phyloP scores from a whole-genome alignment of 2,329 filamentous ascomycete species.

The Stachybotrys echinatus region DNA sequence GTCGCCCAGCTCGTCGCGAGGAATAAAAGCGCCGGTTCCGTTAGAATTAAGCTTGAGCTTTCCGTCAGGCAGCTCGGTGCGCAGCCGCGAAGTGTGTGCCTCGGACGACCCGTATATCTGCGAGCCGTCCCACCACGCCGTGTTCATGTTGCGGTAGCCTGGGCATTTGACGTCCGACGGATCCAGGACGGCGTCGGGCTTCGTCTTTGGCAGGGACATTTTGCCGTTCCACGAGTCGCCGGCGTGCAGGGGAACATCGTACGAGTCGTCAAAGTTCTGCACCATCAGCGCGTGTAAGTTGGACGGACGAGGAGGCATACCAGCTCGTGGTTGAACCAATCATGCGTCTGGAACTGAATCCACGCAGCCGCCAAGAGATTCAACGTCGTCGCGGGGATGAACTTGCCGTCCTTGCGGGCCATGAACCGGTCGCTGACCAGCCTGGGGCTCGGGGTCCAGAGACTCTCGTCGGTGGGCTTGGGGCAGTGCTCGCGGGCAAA shows the following conservation, averaged over 20 bases:
- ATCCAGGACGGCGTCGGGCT: conserved; percentile 26
- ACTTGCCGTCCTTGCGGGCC: conserved; percentile 27
- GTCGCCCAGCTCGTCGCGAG: conserved; percentile 29
- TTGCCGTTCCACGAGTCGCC: conserved; percentile 26
- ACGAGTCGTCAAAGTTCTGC: conserved; percentile 4
- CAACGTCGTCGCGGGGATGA: conserved; percentile 37
- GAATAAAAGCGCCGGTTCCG: conserved; percentile 28
- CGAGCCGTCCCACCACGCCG: conserved; percentile 40
- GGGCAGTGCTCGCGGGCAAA: conserved; percentile 27
- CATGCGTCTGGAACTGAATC: conserved; percentile 44
- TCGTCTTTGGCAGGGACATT: conserved; percentile 31
- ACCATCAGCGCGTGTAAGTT: neutral
- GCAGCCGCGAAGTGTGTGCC: conserved; percentile 25
- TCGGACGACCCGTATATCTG: conserved; percentile 40
- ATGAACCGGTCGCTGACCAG: conserved; percentile 35
- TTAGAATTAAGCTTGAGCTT: conserved; percentile 29
- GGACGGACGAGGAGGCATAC: too few relatives aligned
- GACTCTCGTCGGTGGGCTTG: conserved; percentile 33
- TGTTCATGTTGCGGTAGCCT: conserved; percentile 35
- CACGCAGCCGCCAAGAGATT: conserved; percentile 42
- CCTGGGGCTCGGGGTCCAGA: conserved; percentile 37
- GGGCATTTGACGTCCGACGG: conserved; percentile 28
- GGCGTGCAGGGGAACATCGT: conserved; percentile 25
- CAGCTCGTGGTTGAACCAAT: conserved; percentile 29
- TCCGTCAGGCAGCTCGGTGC: conserved; percentile 27